Base-by-base conservation (phyloP, 345 rosid species). In the Erodium maritimum region DNA sequence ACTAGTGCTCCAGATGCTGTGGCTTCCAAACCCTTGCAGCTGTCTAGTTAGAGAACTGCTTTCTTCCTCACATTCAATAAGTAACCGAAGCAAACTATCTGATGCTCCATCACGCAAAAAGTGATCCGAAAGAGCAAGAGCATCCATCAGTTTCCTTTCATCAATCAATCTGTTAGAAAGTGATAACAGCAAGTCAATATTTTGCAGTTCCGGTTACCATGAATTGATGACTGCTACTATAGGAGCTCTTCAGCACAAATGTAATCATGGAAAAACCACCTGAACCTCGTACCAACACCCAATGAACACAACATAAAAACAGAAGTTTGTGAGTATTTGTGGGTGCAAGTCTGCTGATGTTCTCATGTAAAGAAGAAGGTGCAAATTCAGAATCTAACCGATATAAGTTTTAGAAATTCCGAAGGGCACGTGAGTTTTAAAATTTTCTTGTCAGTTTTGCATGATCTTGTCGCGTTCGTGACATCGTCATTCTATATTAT, bases 41-140 rank as follows among this genome's bases (percentile, higher is more conserved):
- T 63, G 79, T 54, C 82, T 89, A 66, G 74, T 62, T 11, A 68
- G 22, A 58, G 80, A 64, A 65, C 72, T 77, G 72, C 57, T 79
- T 72, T 81, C 95, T 66, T 88, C 96, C 19, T 83, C 80, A 56
- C 73, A 69, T 74, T 80, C 87, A 63, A 91, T 82, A 54, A 91
- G 84, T 59, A 88, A 77, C 74, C 82, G 86, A 68, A 91, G 98
- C 64, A 91, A 81, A 62, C 52, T 72, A 74, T 91, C 96, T 50
- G 98, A 86, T 63, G 96, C 85, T 59, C 98, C 98, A 77, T 80
- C 80, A 34, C 81, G 83, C 64, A 91, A 73, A 77, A 88, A 91
- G 48, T 95, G 98, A 74, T 91, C 98, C 21, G 96, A 91, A 69
- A 88, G 88, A 71, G 96, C 96, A 70, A 88, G 87, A 56, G 98